Percentiles rank a stretch among this genome's conserved stretches.
These are phyloP conservation scores for Musa schizocarpa DNA, from an alignment of 176 grass and related monocot genomes.

Conservation along the genomic window DNA sequence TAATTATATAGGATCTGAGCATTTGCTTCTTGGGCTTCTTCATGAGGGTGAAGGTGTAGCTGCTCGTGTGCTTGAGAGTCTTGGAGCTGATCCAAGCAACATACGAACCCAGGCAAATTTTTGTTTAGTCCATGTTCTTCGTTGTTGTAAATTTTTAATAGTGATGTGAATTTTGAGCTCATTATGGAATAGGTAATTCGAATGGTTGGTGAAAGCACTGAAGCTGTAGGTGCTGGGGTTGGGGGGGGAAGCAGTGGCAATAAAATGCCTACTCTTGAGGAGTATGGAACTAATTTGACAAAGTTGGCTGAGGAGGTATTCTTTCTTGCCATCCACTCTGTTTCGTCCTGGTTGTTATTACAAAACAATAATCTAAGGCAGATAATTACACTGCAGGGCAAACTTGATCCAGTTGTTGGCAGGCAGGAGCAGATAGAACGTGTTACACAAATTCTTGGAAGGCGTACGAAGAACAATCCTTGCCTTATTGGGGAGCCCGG, in stretches of 20 bases:
- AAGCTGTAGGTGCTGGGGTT: constrained; percentile 86
- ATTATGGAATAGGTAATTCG: constrained; percentile 65
- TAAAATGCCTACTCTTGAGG: constrained; percentile 96
- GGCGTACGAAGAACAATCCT: constrained; percentile 92
- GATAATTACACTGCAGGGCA: constrained; percentile 38
- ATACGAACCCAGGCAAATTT: constrained; percentile 68
- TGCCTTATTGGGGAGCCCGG: constrained; percentile 92
- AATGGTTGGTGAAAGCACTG: constrained; percentile 95
- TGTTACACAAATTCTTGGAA: constrained; percentile 85
- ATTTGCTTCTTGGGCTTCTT: constrained; percentile 73
- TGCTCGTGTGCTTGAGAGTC: constrained; percentile 73
- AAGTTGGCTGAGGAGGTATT: constrained; percentile 93
- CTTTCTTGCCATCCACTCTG: background rate
- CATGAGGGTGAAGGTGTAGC: constrained; percentile 94
- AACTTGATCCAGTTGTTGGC: constrained; percentile 91
- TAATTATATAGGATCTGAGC: constrained; percentile 94
- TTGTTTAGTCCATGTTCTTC: background rate
- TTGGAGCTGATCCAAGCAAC: constrained; percentile 79
- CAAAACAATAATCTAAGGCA: background rate
- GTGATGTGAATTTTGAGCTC: constrained; percentile 2
- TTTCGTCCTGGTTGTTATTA: background rate
- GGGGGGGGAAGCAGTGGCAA: constrained; percentile 80
- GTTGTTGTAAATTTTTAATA: background rate
- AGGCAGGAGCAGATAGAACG: constrained; percentile 82
- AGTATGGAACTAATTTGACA: constrained; percentile 96